A percentile compares a stretch with the other conserved stretches of the same genome.
phyloP scores from a whole-genome alignment of 148 eudicot species.

The Dianthus caryophyllus region DNA sequence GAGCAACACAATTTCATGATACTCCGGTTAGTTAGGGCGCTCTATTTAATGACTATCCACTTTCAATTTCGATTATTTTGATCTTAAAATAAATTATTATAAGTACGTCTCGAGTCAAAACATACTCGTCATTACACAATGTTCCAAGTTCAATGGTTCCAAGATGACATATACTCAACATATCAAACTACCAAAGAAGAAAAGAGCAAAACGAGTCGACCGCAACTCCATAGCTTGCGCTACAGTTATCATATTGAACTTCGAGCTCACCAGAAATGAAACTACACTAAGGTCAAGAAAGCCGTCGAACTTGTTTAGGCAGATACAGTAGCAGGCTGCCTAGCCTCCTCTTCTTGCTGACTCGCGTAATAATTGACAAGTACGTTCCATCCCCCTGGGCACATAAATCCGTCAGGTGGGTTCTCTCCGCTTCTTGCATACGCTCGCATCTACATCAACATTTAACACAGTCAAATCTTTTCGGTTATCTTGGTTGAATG shows the following conservation, averaged over 20 bases:
- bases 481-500: neutral
- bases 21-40: too few species aligned
- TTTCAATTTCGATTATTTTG: too few species aligned
- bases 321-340: slow-evolving; percentile 33
- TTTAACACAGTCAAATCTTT: neutral
- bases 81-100: too few species aligned
- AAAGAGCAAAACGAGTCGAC: neutral
- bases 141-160: too few species aligned
- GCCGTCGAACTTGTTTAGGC: slow-evolving; percentile 22
- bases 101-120: too few species aligned
- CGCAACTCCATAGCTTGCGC: neutral
- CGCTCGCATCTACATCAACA: slow-evolving; percentile 59
- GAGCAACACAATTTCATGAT: too few species aligned
- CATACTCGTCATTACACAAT: too few species aligned
- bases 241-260: neutral
- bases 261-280: neutral
- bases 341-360: slow-evolving; percentile 54
- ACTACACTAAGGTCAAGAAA: neutral
- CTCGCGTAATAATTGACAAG: slow-evolving; percentile 62
- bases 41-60: too few species aligned
- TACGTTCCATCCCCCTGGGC: slow-evolving; percentile 83
- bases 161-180: neutral
- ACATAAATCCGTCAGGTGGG: slow-evolving; percentile 93
- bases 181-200: neutral
- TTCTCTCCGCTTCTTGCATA: slow-evolving; percentile 70